A percentile compares a stretch with the other conserved stretches of the same genome.
phyloP scores from a whole-genome alignment of 2,329 filamentous ascomycete genomes.

The Alternaria tenuissima region DNA sequence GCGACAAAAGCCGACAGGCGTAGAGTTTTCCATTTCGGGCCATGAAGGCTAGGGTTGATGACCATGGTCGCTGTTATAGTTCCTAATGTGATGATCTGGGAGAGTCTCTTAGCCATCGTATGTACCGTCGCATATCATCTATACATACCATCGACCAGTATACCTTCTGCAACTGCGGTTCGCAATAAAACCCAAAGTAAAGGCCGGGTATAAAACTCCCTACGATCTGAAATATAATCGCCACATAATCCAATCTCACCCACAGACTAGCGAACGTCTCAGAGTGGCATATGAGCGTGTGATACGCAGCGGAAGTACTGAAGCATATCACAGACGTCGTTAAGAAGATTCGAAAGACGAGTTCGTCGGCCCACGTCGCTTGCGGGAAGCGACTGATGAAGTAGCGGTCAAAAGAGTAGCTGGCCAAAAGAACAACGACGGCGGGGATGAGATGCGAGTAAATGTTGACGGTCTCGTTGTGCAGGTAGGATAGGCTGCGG shows the following conservation, averaged over 20 bases:
- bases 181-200: slow-evolving; percentile 60
- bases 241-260: slow-evolving; percentile 90
- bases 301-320: slow-evolving; percentile 70
- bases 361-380: slow-evolving; percentile 26
- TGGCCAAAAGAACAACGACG: slow-evolving; percentile 15
- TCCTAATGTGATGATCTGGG: slow-evolving; percentile 52
- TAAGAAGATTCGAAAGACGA: slow-evolving; percentile 36
- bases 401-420: slow-evolving; percentile 18
- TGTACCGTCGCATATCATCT: accelerated
- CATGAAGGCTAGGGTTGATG: slow-evolving; percentile 82
- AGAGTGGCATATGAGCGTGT: slow-evolving; percentile 84
- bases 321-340: slow-evolving; percentile 48
- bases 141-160: slow-evolving; percentile 53
- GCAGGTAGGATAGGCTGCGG: slow-evolving; percentile 65
- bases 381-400: slow-evolving; percentile 15
- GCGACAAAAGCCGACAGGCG: slow-evolving; percentile 86
- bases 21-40: slow-evolving; percentile 81
- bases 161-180: slow-evolving; percentile 36
- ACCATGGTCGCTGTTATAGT: slow-evolving; percentile 78
- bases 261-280: slow-evolving; percentile 76
- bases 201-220: slow-evolving; percentile 87
- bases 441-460: slow-evolving; percentile 66
- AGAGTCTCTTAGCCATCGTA: neutral
- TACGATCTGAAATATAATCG: slow-evolving; percentile 87
- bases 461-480: slow-evolving; percentile 73